Conservation (phyloP, 331 rosid genomes). For the Rhamnella rubrinervis region DNA sequence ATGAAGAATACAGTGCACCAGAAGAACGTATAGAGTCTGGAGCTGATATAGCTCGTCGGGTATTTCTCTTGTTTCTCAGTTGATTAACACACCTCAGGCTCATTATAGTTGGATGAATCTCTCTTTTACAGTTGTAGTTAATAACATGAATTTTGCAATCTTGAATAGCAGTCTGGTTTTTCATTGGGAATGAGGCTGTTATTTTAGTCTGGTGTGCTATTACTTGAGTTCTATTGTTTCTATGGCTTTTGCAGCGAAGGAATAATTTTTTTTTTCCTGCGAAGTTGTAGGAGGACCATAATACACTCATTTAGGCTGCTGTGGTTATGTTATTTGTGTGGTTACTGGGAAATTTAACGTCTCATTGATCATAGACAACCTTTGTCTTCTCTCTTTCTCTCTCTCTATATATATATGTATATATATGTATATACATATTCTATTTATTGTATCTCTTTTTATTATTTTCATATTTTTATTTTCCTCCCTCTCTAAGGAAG, state of each 20-base stretch:
- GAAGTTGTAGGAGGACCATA: too few species aligned
- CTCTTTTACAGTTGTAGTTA: neutral
- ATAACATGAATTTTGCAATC: neutral
- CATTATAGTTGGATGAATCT: neutral
- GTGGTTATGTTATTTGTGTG: too few species aligned
- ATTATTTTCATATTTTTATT: too few species aligned
- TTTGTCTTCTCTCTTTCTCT: too few species aligned
- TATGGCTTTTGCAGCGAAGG: neutral
- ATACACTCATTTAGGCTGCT: neutral
- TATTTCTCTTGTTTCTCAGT: constrained; percentile 27
- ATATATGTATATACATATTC: too few species aligned
- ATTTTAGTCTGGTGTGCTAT: neutral
- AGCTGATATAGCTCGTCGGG: constrained; percentile 92
- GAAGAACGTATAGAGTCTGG: constrained; percentile 79
- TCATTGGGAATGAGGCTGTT: neutral
- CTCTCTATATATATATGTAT: too few species aligned
- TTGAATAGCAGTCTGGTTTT: neutral
- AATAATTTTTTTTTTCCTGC: too few species aligned
- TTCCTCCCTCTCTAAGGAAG: too few species aligned
- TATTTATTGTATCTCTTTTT: too few species aligned
- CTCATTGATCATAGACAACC: too few species aligned
- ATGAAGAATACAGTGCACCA: constrained; percentile 52
- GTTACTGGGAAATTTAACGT: neutral
- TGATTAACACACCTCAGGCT: neutral
- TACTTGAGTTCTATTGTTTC: neutral